A percentile compares a stretch with the other conserved stretches of the same genome.
Evolutionary conservation across 495 filamentous ascomycete species (phyloP).

Genomic region (Letharia lupina): DNA sequence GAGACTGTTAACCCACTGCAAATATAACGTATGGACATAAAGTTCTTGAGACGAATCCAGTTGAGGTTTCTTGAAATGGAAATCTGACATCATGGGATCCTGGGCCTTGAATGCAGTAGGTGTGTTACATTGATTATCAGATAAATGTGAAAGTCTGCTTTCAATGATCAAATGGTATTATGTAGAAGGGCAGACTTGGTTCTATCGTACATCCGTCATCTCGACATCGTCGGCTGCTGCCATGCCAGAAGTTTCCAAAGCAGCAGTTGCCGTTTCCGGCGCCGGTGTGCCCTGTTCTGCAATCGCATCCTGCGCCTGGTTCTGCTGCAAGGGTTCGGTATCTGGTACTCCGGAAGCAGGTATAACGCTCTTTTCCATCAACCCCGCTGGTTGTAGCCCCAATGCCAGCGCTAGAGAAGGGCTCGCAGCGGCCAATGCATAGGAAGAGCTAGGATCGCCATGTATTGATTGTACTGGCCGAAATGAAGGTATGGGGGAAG

Average conservation of each 20-base stretch:
- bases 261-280: not conserved
- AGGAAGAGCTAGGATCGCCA: not conserved
- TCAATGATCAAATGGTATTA: not conserved
- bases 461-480: not conserved
- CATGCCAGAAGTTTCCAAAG: not conserved
- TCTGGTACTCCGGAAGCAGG: not conserved
- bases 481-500: not conserved
- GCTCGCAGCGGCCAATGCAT: not conserved
- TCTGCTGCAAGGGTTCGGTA: not conserved
- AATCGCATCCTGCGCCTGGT: not conserved
- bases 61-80: not conserved
- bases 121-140: too few relatives aligned
- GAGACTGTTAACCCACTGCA: too few relatives aligned
- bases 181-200: not conserved
- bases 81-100: not conserved
- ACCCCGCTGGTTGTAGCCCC: not conserved
- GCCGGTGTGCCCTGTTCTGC: not conserved
- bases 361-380: not conserved
- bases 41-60: not conserved
- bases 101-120: not conserved
- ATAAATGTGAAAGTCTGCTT: too few relatives aligned
- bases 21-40: not conserved
- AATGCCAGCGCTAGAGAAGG: not conserved
- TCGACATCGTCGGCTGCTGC: slow-evolving; percentile 5
- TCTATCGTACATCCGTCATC: slow-evolving; percentile 7